phyloP scores from a whole-genome alignment of 148 eudicot species.

The Linanthus parryae region DNA sequence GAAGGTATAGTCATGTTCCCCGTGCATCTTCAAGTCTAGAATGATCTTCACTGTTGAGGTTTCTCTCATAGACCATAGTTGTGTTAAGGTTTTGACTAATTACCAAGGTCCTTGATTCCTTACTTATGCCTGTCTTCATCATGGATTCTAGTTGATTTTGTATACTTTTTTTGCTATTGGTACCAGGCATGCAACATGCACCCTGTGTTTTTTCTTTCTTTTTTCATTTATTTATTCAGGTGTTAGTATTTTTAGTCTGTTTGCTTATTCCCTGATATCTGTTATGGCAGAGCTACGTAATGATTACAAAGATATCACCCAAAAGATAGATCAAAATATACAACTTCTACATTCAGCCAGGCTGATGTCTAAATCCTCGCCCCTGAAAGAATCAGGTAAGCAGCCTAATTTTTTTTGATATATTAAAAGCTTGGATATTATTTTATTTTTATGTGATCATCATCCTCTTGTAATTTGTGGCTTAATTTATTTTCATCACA shows the following conservation, averaged over 20 bases:
- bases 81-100: no score
- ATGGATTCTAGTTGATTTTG: no score
- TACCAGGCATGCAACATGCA: neutral
- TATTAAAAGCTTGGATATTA: neutral
- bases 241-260: neutral
- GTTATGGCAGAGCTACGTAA: conserved; percentile 46
- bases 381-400: conserved; percentile 38
- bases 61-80: no score
- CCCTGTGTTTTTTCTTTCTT: neutral
- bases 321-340: conserved; percentile 58
- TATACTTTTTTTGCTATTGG: no score
- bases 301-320: conserved; percentile 55
- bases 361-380: conserved; percentile 26
- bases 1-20: no score
- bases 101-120: no score
- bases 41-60: no score
- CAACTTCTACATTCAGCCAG: conserved; percentile 59
- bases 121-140: no score
- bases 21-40: no score
- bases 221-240: neutral
- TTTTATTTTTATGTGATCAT: no score
- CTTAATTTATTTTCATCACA: no score
- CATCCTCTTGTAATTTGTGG: no score
- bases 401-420: neutral
- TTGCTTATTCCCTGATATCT: neutral